Evolutionary conservation across 2,329 filamentous ascomycete genomes (phyloP), one percentile per base, ranked within the genome.

Genomic region (Massarina eburnea): DNA sequence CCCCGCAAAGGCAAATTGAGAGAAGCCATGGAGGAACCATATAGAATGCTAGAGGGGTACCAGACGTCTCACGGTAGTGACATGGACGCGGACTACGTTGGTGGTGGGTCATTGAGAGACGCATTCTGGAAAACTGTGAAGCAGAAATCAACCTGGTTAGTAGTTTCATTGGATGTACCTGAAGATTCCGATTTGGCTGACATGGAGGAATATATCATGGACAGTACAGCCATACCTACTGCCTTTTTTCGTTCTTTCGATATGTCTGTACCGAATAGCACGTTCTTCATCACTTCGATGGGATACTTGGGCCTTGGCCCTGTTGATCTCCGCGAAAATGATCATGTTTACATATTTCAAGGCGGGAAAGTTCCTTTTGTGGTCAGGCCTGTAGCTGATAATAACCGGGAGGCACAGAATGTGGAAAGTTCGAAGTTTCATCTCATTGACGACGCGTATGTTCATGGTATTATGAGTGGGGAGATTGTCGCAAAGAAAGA

Each of bases 221-320:
- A 34, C 8, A 34, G 41, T 3, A 36, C 5, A n/a, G n/a, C n/a
- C n/a, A n/a, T n/a, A n/a, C n/a, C n/a, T 26, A 36, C 22, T 26
- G 15, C 18, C 22, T 14, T n/a, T 24, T 44, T 8, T 5, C 19
- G 7, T 20, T 37, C 15, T 45, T 36, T 37, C 43, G 39, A 34
- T 24, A 32, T 26, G 24, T 26, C 10, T 10, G 24, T 26, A 10
- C 24, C 41, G 18, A 52, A 52, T 10, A 42, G 49, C 18, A 20
- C 33, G 2, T 48, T 55, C 29, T 57, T 53, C 30, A 33, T 52
- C 3, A 57, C 54, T 0, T 38, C 39, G 6, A 33, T 15, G 3
- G 52, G 54, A 1, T 52, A 46, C 24, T 43, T 57, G 1, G 54
- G 54, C 8, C 45, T 53, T 22, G 54, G 52, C 1, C 54, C 52